These are phyloP conservation scores for Neofusicoccum parvum DNA, from an alignment of 2,329 filamentous ascomycete species.

Conservation along the genomic window DNA sequence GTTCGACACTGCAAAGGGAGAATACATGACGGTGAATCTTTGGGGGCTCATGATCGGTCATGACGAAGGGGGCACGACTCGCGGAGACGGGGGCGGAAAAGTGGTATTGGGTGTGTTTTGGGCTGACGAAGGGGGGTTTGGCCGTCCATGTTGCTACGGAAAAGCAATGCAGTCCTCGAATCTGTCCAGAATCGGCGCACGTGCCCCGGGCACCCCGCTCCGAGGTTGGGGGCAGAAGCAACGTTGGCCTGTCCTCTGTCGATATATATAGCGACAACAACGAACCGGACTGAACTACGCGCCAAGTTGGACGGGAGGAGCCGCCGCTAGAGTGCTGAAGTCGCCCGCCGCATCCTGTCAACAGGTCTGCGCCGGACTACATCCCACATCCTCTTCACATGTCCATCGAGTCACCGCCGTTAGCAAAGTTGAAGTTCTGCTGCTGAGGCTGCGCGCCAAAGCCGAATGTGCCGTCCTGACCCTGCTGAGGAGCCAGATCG, in stretches of 20 bases:
- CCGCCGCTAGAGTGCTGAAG: background rate
- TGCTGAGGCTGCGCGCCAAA: constrained; percentile 66
- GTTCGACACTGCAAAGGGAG: constrained; percentile 16
- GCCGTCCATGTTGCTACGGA: constrained; percentile 16
- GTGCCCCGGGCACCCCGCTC: background rate
- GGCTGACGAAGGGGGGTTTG: constrained; percentile 13
- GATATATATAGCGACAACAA: constrained; percentile 8
- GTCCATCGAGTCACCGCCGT: constrained; percentile 72
- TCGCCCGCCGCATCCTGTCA: constrained; percentile 6
- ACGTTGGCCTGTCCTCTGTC: constrained; percentile 19
- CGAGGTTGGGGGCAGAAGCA: constrained; percentile 1
- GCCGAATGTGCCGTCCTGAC: constrained; percentile 75
- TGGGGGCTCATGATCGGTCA: constrained; percentile 21
- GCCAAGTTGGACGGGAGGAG: background rate
- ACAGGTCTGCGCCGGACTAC: constrained; percentile 1
- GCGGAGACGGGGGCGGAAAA: constrained; percentile 12
- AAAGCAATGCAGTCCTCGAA: constrained; percentile 14
- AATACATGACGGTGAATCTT: constrained; percentile 24
- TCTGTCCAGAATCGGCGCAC: constrained; percentile 18
- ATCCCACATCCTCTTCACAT: constrained; percentile 55
- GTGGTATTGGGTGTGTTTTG: constrained; percentile 11
- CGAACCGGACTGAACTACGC: constrained; percentile 1
- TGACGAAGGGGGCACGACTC: constrained; percentile 23
- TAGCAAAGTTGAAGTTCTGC: constrained; percentile 93
- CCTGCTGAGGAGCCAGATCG: constrained; percentile 72